Percentiles rank a stretch among this genome's conserved stretches.
Conservation (phyloP, 2,329 filamentous ascomycete genomes). For the Colletotrichum cereale region DNA sequence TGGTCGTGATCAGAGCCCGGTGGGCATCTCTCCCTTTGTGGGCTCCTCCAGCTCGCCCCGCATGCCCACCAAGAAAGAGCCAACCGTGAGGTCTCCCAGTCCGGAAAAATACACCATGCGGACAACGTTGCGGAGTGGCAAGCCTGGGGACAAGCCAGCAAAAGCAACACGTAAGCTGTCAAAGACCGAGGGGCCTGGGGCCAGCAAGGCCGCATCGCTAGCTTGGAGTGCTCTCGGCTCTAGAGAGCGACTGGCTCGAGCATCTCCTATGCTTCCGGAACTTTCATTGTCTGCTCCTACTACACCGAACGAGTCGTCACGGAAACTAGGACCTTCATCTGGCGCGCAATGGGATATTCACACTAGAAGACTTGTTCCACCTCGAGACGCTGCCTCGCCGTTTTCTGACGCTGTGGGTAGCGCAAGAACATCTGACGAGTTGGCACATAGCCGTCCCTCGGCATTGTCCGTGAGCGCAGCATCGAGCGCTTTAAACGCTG, state of each 20-base stretch:
- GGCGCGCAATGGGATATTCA: constrained; percentile 67
- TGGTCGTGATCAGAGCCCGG: constrained; percentile 46
- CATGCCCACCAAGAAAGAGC: constrained; percentile 51
- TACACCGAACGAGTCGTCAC: constrained; percentile 49
- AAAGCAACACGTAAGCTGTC: constrained; percentile 56
- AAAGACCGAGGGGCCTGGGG: constrained; percentile 62
- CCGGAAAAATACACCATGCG: constrained; percentile 73
- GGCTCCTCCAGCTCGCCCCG: constrained; percentile 48
- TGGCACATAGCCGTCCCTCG: constrained; percentile 54
- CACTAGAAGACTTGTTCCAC: constrained; percentile 62
- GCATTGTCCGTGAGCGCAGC: constrained; percentile 67
- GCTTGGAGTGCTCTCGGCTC: constrained; percentile 68
- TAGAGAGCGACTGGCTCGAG: constrained; percentile 51
- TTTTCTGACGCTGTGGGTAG: constrained; percentile 46
- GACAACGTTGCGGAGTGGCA: constrained; percentile 68
- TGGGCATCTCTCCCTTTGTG: constrained; percentile 43
- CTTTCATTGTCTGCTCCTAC: constrained; percentile 43
- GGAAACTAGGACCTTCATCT: constrained; percentile 47
- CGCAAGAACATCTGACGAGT: constrained; percentile 56
- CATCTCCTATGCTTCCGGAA: constrained; percentile 44
- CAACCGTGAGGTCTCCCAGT: constrained; percentile 62
- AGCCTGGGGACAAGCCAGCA: constrained; percentile 56
- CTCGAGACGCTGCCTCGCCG: constrained; percentile 51
- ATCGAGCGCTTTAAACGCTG: constrained; percentile 64
- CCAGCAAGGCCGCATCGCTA: constrained; percentile 73